Base-by-base conservation (phyloP, 805 yeast genomes). In the Zygosaccharomyces gambellarensis region DNA sequence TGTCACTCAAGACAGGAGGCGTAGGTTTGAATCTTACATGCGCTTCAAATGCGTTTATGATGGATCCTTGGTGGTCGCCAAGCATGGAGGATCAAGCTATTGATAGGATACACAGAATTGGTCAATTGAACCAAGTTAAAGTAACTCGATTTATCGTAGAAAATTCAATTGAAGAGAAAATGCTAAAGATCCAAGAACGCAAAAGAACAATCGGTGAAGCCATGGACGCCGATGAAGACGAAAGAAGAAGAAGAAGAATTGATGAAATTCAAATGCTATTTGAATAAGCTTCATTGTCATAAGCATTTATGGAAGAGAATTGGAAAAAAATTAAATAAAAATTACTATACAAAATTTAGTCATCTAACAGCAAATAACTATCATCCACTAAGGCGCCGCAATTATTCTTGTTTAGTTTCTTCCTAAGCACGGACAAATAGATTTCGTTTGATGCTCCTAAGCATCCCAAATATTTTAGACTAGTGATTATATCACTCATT, bases 31-130 rank as follows among this genome's bases (percentile, higher is more conserved):
- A 90, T 61, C 71, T 90, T 52, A 90, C 96, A 0, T 80, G 83
- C 45, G 96, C 97, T 0, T 84, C 87, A 0, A 76, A 79, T 31
- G 97, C 95, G 2, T 89, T 82, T 58, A 76, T 90, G 79, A 85
- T 92, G 88, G 97, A 90, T 61, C 97, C 97, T 0, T 90, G 96
- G 94, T 90, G 97, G 97, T 87, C 94, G 28, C 95, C 88, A 41
- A 87, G 95, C 43, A 81, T 85, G 47, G 96, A 89, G 60, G 88
- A 87, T 45, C 97, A 89, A 65, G 96, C 96, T 0, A 87, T 90
- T 51, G 96, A 90, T 68, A 72, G 98, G 59, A 78, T 92, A 14
- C 97, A 90, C 62, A 77, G 98, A 57, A 87, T 92, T 62, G 97
- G 98, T 0, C 98, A 90, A 63, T 71, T 71, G 9, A 78, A 74